phyloP scores from a whole-genome alignment of 2,329 filamentous ascomycete species.

The Periconia sp. region DNA sequence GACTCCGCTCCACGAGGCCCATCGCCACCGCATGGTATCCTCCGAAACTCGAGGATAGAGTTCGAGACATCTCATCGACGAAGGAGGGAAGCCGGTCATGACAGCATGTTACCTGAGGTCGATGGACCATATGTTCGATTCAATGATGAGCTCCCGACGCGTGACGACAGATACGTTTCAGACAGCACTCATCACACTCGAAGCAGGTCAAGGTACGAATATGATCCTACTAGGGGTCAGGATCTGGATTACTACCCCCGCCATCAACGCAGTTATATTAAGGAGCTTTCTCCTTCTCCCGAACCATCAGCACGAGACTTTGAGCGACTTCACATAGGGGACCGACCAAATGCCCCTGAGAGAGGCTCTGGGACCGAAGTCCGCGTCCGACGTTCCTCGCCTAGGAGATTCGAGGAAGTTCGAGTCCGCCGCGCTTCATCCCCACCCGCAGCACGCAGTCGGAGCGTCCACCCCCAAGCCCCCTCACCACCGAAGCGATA shows the following conservation, averaged over 20 bases:
- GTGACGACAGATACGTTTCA: constrained; percentile 1
- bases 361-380: constrained; percentile 20
- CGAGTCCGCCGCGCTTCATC: constrained; percentile 22
- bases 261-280: constrained; percentile 17
- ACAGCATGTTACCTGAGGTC: constrained; percentile 37
- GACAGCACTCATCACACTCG: constrained; percentile 4
- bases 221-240: constrained; percentile 11
- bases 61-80: constrained; percentile 23
- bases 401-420: constrained; percentile 10
- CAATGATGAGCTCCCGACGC: constrained; percentile 12
- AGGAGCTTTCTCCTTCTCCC: constrained; percentile 16
- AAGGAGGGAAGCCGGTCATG: constrained; percentile 26
- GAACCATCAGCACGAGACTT: constrained; percentile 18
- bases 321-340: constrained; percentile 25
- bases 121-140: constrained; percentile 40
- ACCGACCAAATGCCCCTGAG: constrained; percentile 14
- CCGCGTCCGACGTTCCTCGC: constrained; percentile 21
- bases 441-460: constrained; percentile 6
- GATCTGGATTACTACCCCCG: constrained; percentile 20
- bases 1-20: constrained; percentile 13
- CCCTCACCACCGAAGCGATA: constrained; percentile 16
- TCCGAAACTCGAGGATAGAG: constrained; percentile 25
- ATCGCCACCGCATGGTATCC: constrained; percentile 29
- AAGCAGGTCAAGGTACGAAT: constrained; percentile 5
- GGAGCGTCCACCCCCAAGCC: constrained; percentile 6